A percentile compares a stretch with the other conserved stretches of the same genome.
These are phyloP conservation scores for Daldinia loculata DNA, from an alignment of 495 filamentous ascomycete species.

Conservation along the genomic window DNA sequence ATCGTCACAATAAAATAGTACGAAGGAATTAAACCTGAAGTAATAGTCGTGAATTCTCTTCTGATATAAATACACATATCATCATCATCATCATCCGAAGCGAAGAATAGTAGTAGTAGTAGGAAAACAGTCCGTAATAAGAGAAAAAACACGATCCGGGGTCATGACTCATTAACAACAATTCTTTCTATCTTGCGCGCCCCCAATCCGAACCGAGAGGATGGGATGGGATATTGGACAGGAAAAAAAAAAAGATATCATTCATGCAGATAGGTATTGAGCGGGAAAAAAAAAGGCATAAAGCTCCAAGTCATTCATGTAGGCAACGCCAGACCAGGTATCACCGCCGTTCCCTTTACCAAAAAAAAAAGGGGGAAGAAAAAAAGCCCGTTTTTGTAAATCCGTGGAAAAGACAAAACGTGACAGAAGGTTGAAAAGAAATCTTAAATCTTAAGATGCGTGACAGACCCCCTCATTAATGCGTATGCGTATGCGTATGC, in stretches of 20 bases:
- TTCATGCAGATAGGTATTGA: constrained; percentile 4
- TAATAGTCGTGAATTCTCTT: neutral
- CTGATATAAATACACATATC: neutral
- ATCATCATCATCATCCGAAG: constrained; percentile 5
- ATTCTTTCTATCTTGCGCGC: neutral
- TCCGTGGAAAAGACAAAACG: constrained; percentile 1
- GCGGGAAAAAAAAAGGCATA: neutral
- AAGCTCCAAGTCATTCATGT: neutral
- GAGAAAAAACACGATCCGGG: neutral
- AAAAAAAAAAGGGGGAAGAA: neutral
- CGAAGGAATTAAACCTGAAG: neutral
- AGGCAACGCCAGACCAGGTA: constrained; percentile 16
- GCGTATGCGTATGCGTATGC: neutral
- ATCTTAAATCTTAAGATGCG: neutral
- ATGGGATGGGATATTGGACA: neutral
- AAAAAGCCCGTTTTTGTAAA: constrained; percentile 1
- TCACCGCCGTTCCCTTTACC: neutral
- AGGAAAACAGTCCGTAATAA: neutral
- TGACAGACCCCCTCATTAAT: neutral
- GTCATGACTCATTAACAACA: constrained; percentile 17
- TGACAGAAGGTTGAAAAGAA: neutral
- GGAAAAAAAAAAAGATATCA: neutral
- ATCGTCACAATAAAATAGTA: neutral
- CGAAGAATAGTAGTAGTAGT: neutral
- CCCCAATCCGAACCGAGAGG: neutral